A percentile compares a stretch with the other conserved stretches of the same genome.
These are phyloP conservation scores for Lanzia echinophila DNA, from an alignment of 2,329 filamentous ascomycete species.

Conservation along the genomic window DNA sequence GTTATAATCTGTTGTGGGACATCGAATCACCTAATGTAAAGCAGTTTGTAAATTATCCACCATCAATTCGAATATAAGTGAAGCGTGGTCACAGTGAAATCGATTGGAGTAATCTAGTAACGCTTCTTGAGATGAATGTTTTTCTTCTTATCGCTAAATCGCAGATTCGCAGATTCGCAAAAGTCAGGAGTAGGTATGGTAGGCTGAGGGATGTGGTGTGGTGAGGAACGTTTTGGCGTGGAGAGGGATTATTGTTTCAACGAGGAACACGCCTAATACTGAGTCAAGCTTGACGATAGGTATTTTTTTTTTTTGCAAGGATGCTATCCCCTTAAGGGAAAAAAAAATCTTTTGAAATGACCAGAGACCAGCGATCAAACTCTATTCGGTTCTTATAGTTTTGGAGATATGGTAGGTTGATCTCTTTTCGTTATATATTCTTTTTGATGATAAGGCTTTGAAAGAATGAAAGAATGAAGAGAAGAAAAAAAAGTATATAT, in stretches of 20 bases:
- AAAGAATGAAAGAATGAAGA: background rate
- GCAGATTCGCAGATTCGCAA: background rate
- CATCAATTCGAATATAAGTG: background rate
- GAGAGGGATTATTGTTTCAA: background rate
- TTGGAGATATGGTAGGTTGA: too few species aligned
- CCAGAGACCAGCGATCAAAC: background rate
- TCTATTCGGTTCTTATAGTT: background rate
- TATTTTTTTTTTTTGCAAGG: background rate
- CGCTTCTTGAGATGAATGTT: background rate
- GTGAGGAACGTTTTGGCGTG: background rate
- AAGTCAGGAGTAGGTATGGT: background rate
- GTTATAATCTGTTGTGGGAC: conserved; percentile 7
- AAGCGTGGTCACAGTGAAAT: background rate
- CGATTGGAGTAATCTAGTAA: background rate
- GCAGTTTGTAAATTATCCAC: background rate
- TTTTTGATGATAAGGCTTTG: background rate
- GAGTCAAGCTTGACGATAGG: background rate
- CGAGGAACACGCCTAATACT: background rate
- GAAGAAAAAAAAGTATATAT: background rate
- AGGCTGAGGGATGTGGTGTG: background rate
- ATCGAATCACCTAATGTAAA: conserved; percentile 1
- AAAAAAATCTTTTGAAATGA: background rate
- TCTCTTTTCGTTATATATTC: too few species aligned
- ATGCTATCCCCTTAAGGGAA: background rate
- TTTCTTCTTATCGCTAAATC: background rate